Evolutionary conservation across 2,329 filamentous ascomycete genomes (phyloP), one percentile per base, ranked within the genome.

Genomic region (Ascochyta lentis): DNA sequence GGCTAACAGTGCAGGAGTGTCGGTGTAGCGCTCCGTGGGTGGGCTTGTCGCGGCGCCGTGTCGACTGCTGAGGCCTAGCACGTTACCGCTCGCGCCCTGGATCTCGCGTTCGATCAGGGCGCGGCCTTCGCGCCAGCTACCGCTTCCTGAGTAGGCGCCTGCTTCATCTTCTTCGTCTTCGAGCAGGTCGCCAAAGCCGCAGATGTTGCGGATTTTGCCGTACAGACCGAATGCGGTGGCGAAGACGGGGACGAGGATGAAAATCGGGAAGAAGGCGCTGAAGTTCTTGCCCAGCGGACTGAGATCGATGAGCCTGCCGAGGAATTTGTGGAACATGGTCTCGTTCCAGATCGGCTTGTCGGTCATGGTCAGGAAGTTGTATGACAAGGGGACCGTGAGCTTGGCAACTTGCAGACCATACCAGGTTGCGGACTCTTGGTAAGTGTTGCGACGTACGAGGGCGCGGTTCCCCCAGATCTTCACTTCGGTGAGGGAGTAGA

Each of bases 381-480:
- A 99, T 4, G 91, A 88, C 8, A 99, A 83, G 0, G 95, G 95
- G 0, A 99, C 91, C 1, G 91, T 96, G 39, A 99, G 86, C 68
- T 93, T 91, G 47, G 95, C 94, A 10, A 97, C 90, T 73, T 97
- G 92, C 55, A 92, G 88, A 1, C 92, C 89, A 72, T 98, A 99
- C 92, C 96, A 99, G 65, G 94, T 96, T 0, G 95, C 95, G 45
- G 89, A 92, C 73, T 98, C 95, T 58, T 91, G 88, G 55, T 96
- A 94, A 0, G 95, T 99, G 71, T 96, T 95, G 54, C 95, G 88
- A 56, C 86, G 87, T 42, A 98, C 94, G 6, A 99, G 82, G 0
- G 95, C 94, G 31, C 95, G 87, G 44, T 96, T 95, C 53, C 95
- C 90, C 95, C 95, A 99, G n/a, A 97, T 92, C 70, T 95, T 96